Evolutionary conservation across 306 rosid genomes (phyloP).

Genomic region (Calophaca sinica): DNA sequence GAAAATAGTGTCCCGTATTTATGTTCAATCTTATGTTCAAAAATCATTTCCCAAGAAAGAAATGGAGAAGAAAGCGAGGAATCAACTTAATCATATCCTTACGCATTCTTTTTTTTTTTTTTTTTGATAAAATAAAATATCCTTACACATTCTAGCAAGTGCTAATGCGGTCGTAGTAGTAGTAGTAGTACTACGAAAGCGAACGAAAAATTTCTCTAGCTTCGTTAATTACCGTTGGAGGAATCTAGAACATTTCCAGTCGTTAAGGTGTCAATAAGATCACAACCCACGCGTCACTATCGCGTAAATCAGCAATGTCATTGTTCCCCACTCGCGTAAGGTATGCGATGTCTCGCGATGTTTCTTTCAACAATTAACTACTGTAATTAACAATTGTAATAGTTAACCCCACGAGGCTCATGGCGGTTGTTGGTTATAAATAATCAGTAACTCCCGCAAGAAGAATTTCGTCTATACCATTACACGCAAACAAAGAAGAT

Average conservation of each 20-base stretch:
- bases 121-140: too few relatives aligned
- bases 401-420: background rate
- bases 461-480: background rate
- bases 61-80: too few relatives aligned
- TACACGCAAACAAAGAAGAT: background rate
- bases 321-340: background rate
- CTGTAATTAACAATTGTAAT: background rate
- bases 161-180: too few relatives aligned
- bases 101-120: too few relatives aligned
- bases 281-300: background rate
- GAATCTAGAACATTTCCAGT: conserved; percentile 7
- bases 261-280: background rate
- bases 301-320: background rate
- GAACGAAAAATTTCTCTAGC: too few relatives aligned
- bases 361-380: conserved; percentile 25
- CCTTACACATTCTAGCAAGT: too few relatives aligned
- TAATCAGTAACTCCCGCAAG: background rate
- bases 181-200: too few relatives aligned
- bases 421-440: background rate
- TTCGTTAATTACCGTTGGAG: background rate
- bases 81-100: too few relatives aligned
- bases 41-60: too few relatives aligned
- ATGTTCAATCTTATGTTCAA: too few relatives aligned
- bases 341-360: conserved; percentile 38
- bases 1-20: too few relatives aligned